Base-by-base conservation (phyloP, 345 rosid genomes). In the Cardamine chenopodiifolia region DNA sequence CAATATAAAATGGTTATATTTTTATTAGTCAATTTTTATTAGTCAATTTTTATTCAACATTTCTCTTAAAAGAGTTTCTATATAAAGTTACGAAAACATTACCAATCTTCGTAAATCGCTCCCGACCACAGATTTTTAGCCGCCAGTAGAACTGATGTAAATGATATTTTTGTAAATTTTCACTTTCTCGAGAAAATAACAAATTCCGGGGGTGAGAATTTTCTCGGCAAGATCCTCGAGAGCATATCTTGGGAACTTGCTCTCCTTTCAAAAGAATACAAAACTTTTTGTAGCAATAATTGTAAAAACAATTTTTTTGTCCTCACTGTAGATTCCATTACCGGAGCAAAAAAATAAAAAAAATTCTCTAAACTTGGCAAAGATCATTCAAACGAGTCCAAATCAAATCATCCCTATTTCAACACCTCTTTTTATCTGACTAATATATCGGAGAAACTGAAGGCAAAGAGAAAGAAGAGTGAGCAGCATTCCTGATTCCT, bases 271-370 rank as follows among this genome's bases (percentile, higher is more conserved):
- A 22, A 19, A 4, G 17, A 11, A 55, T 40, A 28, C n/a, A 13
- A 63, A 75, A 37, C 17, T 40, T 55, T 68, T 9, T 5, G 57
- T 11, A 29, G 45, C 32, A 71, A 40, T 45, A 62, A 37, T 77
- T 70, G 45, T 28, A 42, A 65, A 19, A 66, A 71, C 52, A 22
- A 9, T 54, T 8, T 14, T 18, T 45, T 65, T 78, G 76, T 71
- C 68, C 7, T 65, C 44, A 65, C 40, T 57, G 72, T 66, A 71
- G 73, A 66, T 72, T 78, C 73, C 68, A 71, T 66, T 4, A 17
- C 47, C 62, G 68, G 68, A 48, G 42, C 55, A 70, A 47, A 1
- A 17, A 55, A 45, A 8, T 17, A 8, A 23, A 35, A 56, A 23
- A 57, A 31, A 61, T 61, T 40, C 73, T 65, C 72, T 48, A 48